Percentiles rank a stretch among this genome's conserved stretches.
phyloP scores from a whole-genome alignment of 1,284 basidiomycete genomes.

The Ceratobasidium sp. region DNA sequence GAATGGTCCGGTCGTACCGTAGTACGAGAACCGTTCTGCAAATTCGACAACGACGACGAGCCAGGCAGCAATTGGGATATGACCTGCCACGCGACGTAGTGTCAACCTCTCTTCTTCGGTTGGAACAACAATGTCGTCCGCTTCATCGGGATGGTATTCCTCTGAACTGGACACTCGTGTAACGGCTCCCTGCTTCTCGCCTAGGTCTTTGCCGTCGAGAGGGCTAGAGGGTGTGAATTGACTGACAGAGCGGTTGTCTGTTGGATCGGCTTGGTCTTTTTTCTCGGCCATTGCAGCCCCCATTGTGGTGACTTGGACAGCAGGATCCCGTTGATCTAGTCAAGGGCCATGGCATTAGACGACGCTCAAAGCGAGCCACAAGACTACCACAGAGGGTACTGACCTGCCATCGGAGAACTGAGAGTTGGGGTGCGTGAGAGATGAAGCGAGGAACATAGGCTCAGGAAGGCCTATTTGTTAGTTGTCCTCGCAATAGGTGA shows the following conservation, averaged over 20 bases:
- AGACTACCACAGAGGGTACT: not conserved
- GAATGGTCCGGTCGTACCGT: slow-evolving; percentile 49
- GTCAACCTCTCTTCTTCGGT: slow-evolving; percentile 32
- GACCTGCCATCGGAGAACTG: slow-evolving; percentile 3
- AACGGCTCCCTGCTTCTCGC: not conserved
- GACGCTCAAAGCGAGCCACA: not conserved
- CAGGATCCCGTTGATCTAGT: slow-evolving; percentile 7
- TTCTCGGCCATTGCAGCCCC: slow-evolving; percentile 25
- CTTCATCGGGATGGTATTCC: slow-evolving; percentile 1
- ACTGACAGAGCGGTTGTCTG: slow-evolving; percentile 7
- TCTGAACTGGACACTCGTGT: slow-evolving; percentile 16
- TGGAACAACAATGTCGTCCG: slow-evolving; percentile 7
- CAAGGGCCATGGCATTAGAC: not conserved
- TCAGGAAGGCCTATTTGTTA: not conserved
- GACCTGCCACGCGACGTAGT: slow-evolving; percentile 30
- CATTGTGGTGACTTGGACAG: not conserved
- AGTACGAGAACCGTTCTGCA: slow-evolving; percentile 53
- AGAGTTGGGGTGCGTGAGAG: slow-evolving; percentile 20
- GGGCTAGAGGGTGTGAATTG: slow-evolving; percentile 3
- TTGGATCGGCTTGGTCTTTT: slow-evolving; percentile 9
- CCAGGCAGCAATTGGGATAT: slow-evolving; percentile 44
- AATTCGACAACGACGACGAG: slow-evolving; percentile 48
- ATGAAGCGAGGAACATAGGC: not conserved
- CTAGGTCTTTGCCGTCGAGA: not conserved
- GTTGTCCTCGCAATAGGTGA: not conserved